These are phyloP conservation scores for Pythium periplocum DNA, from an alignment of 352 stramenopile species.

Conservation along the genomic window DNA sequence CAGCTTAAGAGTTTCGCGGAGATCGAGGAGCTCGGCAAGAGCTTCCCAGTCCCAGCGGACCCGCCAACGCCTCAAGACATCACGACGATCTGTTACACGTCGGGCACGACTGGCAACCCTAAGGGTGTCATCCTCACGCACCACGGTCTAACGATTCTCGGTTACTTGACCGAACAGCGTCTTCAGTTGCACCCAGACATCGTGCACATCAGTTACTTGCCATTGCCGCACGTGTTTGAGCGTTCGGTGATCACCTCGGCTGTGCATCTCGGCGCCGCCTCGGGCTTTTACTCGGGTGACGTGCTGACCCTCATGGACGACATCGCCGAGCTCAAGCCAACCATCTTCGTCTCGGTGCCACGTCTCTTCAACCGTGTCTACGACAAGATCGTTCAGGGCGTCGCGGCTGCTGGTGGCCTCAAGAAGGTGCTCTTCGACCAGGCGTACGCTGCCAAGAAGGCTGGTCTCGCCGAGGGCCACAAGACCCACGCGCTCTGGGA, in stretches of 20 bases:
- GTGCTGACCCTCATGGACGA: slow-evolving; percentile 91
- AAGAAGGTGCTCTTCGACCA: slow-evolving; percentile 48
- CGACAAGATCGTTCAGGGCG: slow-evolving; percentile 86
- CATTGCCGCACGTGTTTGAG: slow-evolving; percentile 96
- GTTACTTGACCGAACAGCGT: slow-evolving; percentile 13
- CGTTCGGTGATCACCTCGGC: slow-evolving; percentile 81
- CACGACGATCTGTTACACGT: slow-evolving; percentile 91
- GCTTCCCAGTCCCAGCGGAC: slow-evolving; percentile 21
- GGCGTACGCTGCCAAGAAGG: slow-evolving; percentile 32
- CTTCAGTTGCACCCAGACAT: slow-evolving; percentile 37
- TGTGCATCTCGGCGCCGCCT: slow-evolving; percentile 69
- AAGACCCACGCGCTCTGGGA: slow-evolving; percentile 83
- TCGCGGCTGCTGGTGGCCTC: slow-evolving; percentile 29
- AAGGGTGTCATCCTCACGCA: slow-evolving; percentile 94
- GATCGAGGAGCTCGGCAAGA: slow-evolving; percentile 21
- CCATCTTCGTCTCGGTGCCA: slow-evolving; percentile 89
- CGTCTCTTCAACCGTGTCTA: slow-evolving; percentile 95
- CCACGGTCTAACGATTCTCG: slow-evolving; percentile 32
- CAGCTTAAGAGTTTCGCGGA: slow-evolving; percentile 28
- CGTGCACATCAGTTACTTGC: slow-evolving; percentile 93
- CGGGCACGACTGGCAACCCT: slow-evolving; percentile 90
- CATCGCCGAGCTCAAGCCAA: slow-evolving; percentile 86
- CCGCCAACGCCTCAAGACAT: slow-evolving; percentile 58
- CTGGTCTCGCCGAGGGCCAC: slow-evolving; percentile 25
- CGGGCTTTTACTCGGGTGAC: slow-evolving; percentile 80